A percentile compares a stretch with the other conserved stretches of the same genome.
Conservation (phyloP, 768 basidiomycete species). For the Suillus plorans region DNA sequence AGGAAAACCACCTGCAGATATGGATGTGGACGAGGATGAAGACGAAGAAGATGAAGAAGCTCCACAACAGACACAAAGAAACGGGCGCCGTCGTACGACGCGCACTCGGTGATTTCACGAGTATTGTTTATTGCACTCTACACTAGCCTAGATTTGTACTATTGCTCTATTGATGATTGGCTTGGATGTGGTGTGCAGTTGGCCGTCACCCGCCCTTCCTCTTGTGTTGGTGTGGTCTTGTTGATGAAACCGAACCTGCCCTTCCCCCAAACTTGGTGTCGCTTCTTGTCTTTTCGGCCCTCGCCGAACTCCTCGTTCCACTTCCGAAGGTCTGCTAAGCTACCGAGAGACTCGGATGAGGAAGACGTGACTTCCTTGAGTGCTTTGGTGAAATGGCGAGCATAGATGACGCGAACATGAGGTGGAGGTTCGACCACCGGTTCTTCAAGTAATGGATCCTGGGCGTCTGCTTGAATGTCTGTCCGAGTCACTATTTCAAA, state of each 20-base stretch:
- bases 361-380: slow-evolving; percentile 90
- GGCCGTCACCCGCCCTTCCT: slow-evolving; percentile 45
- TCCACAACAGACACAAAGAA: slow-evolving; percentile 19
- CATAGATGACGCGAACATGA: slow-evolving; percentile 42
- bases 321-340: slow-evolving; percentile 70
- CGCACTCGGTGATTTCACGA: slow-evolving; percentile 16
- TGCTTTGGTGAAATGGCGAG: slow-evolving; percentile 78
- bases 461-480: slow-evolving; percentile 4
- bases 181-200: slow-evolving; percentile 6
- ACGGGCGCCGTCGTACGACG: slow-evolving; percentile 19
- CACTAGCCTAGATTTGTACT: slow-evolving; percentile 1
- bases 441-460: slow-evolving; percentile 8
- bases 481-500: slow-evolving; percentile 1
- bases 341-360: slow-evolving; percentile 78
- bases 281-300: slow-evolving; percentile 64
- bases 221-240: slow-evolving; percentile 32
- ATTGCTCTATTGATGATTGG: slow-evolving; percentile 26
- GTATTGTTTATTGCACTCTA: slow-evolving; percentile 17
- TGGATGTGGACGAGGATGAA: slow-evolving; percentile 47
- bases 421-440: slow-evolving; percentile 1
- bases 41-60: slow-evolving; percentile 29
- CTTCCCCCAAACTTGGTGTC: slow-evolving; percentile 81
- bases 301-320: slow-evolving; percentile 97
- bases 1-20: slow-evolving; percentile 27
- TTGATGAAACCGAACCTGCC: slow-evolving; percentile 84